Evolutionary conservation across 805 yeast genomes (phyloP), one percentile per base, ranked within the genome.

Genomic region (Pachysolen tannophilus): DNA sequence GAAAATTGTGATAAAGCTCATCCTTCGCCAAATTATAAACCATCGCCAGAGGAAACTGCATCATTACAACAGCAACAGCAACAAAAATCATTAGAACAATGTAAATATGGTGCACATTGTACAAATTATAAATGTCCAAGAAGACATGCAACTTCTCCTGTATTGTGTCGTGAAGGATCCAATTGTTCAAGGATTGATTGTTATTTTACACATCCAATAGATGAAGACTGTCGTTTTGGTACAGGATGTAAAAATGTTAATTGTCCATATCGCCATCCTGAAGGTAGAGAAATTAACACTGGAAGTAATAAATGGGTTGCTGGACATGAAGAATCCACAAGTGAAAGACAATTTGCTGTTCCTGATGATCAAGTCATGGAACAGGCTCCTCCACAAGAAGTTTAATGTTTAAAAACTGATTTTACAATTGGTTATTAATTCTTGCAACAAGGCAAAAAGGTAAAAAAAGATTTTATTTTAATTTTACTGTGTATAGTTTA

Each of bases 241-340:
- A 65, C 66, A 39, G 73, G 74, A 42, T 87, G 97, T 61, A 73
- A 68, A 47, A 85, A 84, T 55, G 65, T 65, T 34, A 64, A 67
- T 36, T 87, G 97, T 66, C 55, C 76, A 44, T 87, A 66, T 60
- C 69, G 68, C 48, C 97, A 87, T 58, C 94, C 96, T 10, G 80
- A 75, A 39, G 92, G 85, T n/a, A 69, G 87, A 52, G 64, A 60
- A 50, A 52, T 53, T 20, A 35, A 35, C 30, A 35, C 43, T 10
- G 54, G 49, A 15, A 34, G 42, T 16, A 49, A 49, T 28, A 55
- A 52, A 34, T 58, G 62, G 58, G 52, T 59, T 24, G 52, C 53
- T 32, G 29, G 23, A 13, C 42, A 42, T 38, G 39, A 41, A 31
- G 52, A 56, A 7, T 48, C 65, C 19, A 75, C 82, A 4, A 68